Conservation (phyloP, 257 asterid species). For the Ballota nigra region DNA sequence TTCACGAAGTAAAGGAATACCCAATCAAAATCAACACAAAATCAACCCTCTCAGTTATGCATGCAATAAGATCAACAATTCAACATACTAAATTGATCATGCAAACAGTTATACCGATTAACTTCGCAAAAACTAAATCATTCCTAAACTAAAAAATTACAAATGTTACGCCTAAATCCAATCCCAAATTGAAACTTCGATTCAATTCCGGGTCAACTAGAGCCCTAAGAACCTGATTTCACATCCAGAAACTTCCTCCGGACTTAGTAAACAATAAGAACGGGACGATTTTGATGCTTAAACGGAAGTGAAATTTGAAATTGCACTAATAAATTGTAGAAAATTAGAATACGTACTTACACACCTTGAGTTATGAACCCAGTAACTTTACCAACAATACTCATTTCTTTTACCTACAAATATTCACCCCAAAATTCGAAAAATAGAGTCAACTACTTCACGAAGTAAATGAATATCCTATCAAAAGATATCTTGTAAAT, state of each 20-base stretch:
- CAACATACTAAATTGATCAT: conserved; percentile 24
- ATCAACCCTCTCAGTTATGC: conserved; percentile 45
- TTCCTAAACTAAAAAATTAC: background rate
- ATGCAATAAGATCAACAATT: conserved; percentile 35
- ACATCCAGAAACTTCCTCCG: conserved; percentile 27
- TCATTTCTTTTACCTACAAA: conserved; percentile 51
- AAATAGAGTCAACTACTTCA: conserved; percentile 5
- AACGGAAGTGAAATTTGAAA: conserved; percentile 15
- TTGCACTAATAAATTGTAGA: conserved; percentile 9
- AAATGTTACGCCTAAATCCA: conserved; percentile 8
- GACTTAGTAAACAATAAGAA: conserved; percentile 6
- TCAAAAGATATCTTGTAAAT: too few relatives aligned
- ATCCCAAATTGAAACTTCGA: conserved; percentile 19
- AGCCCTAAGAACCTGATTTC: conserved; percentile 34
- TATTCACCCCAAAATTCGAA: conserved; percentile 14
- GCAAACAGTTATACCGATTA: conserved; percentile 10
- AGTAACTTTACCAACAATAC: conserved; percentile 77
- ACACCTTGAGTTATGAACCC: conserved; percentile 74
- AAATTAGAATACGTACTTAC: conserved; percentile 38
- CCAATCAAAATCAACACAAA: conserved; percentile 31
- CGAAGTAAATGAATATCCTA: background rate
- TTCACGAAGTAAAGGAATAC: conserved; percentile 15
- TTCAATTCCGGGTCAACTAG: conserved; percentile 21
- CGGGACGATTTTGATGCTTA: conserved; percentile 17
- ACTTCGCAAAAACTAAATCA: background rate